Evolutionary conservation across 441 rosid species (phyloP).

Genomic region (Monsonia emarginata): DNA sequence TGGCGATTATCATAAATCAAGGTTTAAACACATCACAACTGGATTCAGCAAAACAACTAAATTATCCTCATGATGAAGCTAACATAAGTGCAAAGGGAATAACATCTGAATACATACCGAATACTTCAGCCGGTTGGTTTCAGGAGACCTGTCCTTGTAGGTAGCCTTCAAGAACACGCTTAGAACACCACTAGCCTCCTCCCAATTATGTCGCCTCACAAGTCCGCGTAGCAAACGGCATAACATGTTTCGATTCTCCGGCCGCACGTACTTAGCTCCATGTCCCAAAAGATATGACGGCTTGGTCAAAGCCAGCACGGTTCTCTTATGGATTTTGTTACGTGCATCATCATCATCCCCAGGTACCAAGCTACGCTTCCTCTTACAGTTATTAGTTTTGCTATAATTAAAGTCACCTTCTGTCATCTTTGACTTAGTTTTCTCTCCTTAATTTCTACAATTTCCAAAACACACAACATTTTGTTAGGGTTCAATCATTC

Average conservation of each 20-base stretch:
- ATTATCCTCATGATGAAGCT: background rate
- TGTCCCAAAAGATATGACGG: constrained; percentile 20
- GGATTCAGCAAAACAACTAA: background rate
- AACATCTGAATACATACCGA: constrained; percentile 28
- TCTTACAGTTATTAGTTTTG: background rate
- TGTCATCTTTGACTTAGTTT: background rate
- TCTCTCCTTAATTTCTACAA: background rate
- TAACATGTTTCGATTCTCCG: background rate
- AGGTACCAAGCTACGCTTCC: background rate
- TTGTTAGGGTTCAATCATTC: background rate
- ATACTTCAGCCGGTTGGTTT: constrained; percentile 52
- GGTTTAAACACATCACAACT: background rate
- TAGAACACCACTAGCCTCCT: constrained; percentile 23
- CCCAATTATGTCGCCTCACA: constrained; percentile 4
- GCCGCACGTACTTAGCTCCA: constrained; percentile 10
- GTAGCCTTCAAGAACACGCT: constrained; percentile 50
- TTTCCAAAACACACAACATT: background rate
- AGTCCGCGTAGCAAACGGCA: background rate
- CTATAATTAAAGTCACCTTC: background rate
- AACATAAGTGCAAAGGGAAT: background rate
- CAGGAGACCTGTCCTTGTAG: constrained; percentile 27
- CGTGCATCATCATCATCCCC: background rate
- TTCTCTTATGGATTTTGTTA: background rate
- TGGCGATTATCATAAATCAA: background rate
- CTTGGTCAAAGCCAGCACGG: background rate